Conservation (phyloP, 768 basidiomycete species). For the Boletus reticuloceps region DNA sequence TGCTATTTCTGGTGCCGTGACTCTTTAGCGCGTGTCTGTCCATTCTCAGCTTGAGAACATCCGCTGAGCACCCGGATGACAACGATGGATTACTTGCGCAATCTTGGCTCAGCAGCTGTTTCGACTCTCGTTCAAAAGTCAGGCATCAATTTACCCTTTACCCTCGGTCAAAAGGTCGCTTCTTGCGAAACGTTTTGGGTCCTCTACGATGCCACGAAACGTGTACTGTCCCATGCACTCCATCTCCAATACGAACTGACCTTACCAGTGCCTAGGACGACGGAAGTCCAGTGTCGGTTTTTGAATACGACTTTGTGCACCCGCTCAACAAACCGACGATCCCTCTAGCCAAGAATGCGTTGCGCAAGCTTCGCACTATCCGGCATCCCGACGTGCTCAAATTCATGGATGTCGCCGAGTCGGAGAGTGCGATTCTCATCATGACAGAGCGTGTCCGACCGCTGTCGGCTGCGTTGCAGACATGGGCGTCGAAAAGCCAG, state of each 20-base stretch:
- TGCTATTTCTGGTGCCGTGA: neutral
- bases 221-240: conserved; percentile 47
- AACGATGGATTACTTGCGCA: conserved; percentile 79
- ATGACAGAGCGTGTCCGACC: conserved; percentile 94
- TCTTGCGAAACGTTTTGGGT: conserved; percentile 77
- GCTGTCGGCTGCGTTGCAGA: conserved; percentile 56
- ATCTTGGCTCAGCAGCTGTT: conserved; percentile 80
- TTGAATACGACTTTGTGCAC: conserved; percentile 83
- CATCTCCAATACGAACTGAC: conserved; percentile 9
- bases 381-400: conserved; percentile 96
- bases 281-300: conserved; percentile 78
- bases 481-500: conserved; percentile 59
- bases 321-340: conserved; percentile 55
- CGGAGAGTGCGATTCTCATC: conserved; percentile 83
- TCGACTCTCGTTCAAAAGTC: conserved; percentile 92
- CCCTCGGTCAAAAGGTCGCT: conserved; percentile 69
- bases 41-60: too few species aligned
- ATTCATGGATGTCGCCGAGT: conserved; percentile 91
- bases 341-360: conserved; percentile 82
- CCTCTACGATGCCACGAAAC: conserved; percentile 84
- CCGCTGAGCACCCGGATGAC: too few species aligned
- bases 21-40: too few species aligned
- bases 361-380: conserved; percentile 85
- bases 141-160: conserved; percentile 86
- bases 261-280: conserved; percentile 67